These are phyloP conservation scores for Suillus weaverae DNA, from an alignment of 768 basidiomycete species.

Conservation along the genomic window DNA sequence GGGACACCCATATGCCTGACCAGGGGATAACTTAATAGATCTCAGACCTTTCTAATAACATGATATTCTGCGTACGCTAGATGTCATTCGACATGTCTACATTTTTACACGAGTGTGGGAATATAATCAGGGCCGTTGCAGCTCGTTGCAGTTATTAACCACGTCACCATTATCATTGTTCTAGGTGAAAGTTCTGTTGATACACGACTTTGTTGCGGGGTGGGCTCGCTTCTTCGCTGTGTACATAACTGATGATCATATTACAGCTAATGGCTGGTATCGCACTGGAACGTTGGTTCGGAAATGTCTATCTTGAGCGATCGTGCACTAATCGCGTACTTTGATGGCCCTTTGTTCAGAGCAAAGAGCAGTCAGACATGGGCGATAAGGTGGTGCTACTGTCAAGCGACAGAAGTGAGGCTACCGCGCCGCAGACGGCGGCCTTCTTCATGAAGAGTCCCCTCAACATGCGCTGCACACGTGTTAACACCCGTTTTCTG, in stretches of 20 bases:
- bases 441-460: conserved; percentile 9
- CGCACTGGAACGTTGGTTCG: not conserved
- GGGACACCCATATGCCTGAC: not conserved
- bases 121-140: not conserved
- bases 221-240: not conserved
- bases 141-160: not conserved
- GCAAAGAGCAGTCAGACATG: not conserved
- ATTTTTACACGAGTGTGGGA: conserved; percentile 3
- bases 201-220: conserved; percentile 1
- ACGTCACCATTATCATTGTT: not conserved
- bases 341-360: not conserved
- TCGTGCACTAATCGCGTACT: not conserved
- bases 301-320: not conserved
- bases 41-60: not conserved
- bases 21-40: not conserved
- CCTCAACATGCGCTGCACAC: conserved; percentile 7
- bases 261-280: not conserved
- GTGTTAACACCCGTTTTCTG: conserved; percentile 16
- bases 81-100: not conserved
- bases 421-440: conserved; percentile 19
- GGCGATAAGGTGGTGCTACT: conserved; percentile 29
- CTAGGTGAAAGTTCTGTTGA: not conserved
- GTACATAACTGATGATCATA: not conserved
- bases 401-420: conserved; percentile 32
- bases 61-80: not conserved